Base-by-base conservation (phyloP, 352 stramenopile species). In the Saprolegnia parasitica region DNA sequence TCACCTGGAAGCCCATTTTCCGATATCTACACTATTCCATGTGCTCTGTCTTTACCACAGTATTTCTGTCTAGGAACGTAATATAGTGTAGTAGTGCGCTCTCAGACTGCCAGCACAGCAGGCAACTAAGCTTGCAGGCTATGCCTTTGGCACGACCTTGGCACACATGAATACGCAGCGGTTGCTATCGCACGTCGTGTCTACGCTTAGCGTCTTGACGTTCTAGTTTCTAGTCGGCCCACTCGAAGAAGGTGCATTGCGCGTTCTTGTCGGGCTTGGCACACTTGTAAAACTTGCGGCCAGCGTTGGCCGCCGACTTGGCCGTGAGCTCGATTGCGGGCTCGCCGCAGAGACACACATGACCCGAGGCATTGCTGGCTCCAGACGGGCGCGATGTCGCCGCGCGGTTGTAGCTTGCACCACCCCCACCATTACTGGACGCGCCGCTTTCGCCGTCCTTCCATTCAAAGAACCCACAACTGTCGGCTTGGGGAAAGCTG, bases 271-370 rank as follows among this genome's bases (percentile, higher is more conserved):
- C 76, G 56, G 81, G 82, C 20, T 87, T 87, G 11, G 86, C 83
- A 72, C 95, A 98, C 56, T 93, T 96, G 83, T 89, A 98, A 71
- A 98, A 98, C 57, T 87, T 91, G 46, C 93, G 83, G 29, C 94
- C 95, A 37, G 92, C 88, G 73, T 98, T 98, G 9, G 65, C 56
- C 29, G 80, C 84, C 50, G 81, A 90, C n/a, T 76, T 83, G 47
- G 83, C 90, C 9, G 83, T 87, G 40, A 92, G 70, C 68, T 85
- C 72, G 42, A 81, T 65, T 13, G 72, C 73, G 24, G 58, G 60
- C 5, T 81, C 68, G 0, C 79, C 78, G 39, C 86, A 94, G 10
- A 75, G 71, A 65, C 86, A 94, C 26, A 45, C 47, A 4, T 76
- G 73, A 23, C n/a, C 16, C 20, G 37, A 1, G 5, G 16, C 42